Percentiles rank a stretch among this genome's conserved stretches.
These are phyloP conservation scores for Pleurotus pulmonarius DNA, from an alignment of 768 basidiomycete species.

Conservation along the genomic window DNA sequence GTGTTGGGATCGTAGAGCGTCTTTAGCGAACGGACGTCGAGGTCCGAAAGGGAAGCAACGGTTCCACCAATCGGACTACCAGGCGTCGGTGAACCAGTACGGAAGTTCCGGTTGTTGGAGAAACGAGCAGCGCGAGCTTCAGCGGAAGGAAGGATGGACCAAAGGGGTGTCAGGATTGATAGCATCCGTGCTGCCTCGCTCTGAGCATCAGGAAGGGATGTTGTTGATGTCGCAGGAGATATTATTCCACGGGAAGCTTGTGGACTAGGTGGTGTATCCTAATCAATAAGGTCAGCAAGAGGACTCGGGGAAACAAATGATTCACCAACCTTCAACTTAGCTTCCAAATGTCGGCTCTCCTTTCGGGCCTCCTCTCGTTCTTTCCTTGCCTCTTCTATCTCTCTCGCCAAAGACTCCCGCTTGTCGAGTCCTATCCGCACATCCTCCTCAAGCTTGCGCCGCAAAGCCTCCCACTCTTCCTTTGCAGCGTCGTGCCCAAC, in stretches of 20 bases:
- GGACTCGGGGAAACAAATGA: neutral
- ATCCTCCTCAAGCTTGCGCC: slow-evolving; percentile 47
- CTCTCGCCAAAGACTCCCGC: slow-evolving; percentile 41
- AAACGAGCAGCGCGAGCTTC: slow-evolving; percentile 75
- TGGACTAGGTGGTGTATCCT: slow-evolving; percentile 12
- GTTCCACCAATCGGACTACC: slow-evolving; percentile 25
- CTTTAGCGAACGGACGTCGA: slow-evolving; percentile 87
- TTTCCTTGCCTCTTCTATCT: slow-evolving; percentile 49
- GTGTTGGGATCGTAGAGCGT: slow-evolving; percentile 54
- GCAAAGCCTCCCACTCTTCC: slow-evolving; percentile 43
- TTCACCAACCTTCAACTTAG: slow-evolving; percentile 30
- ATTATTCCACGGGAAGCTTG: slow-evolving; percentile 4
- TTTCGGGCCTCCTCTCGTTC: slow-evolving; percentile 48
- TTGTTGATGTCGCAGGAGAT: slow-evolving; percentile 14
- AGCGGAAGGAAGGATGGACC: slow-evolving; percentile 80
- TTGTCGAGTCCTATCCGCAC: slow-evolving; percentile 41
- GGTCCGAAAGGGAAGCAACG: slow-evolving; percentile 63
- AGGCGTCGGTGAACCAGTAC: slow-evolving; percentile 43
- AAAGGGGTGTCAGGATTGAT: slow-evolving; percentile 66
- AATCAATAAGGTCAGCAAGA: neutral
- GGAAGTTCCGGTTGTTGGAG: slow-evolving; percentile 41
- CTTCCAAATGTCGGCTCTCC: slow-evolving; percentile 34
- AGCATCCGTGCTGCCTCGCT: slow-evolving; percentile 53
- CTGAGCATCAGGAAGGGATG: slow-evolving; percentile 16
- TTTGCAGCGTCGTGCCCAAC: slow-evolving; percentile 38